Base-by-base conservation (phyloP, 345 rosid species). In the Eucalyptus microcorys region DNA sequence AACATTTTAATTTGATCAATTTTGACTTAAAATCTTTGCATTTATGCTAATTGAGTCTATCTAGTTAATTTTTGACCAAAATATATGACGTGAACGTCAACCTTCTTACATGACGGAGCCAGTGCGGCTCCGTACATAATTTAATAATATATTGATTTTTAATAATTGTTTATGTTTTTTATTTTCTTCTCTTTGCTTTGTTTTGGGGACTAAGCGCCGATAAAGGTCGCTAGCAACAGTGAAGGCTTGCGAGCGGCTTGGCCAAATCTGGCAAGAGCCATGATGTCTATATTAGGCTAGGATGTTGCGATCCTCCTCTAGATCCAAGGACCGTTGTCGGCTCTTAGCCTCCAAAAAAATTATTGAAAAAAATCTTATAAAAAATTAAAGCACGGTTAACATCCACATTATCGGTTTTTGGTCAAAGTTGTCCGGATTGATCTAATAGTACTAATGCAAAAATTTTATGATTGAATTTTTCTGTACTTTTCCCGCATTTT, bases 41-140 rank as follows among this genome's bases (percentile, higher is more conserved):
- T 55, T 55, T 55, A 2, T 0, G 6, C 61, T 26, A 55, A 24
- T 21, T 9, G 6, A 55, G 61, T 55, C 61, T 26, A 55, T 55
- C 1, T 0, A 10, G 0, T 10, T 55, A 24, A 55, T 55, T 55
- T 24, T 55, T 22, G 1, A 24, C 0, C 3, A 10, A 55, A 24
- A 55, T 24, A 9, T 2, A 0, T 24, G 0, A 55, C 30, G 1
- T 55, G 0, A 9, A 55, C 1, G 13, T 22, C 6, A 55, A 26
- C 2, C 3, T 3, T 55, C 30, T 2, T 55, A 55, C 3, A 24
- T 24, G 6, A 53, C 0, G 2, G 0, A 7, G 22, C 1, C 0
- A 17, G 1, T 50, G 22, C 1, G 0, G 8, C 1, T 50, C 22
- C 53, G 0, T 50, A 50, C 8, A 50, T 50, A 17, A 52, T 52